Base-by-base conservation (phyloP, 2,329 filamentous ascomycete species). In the Exophiala xenobiotica region DNA sequence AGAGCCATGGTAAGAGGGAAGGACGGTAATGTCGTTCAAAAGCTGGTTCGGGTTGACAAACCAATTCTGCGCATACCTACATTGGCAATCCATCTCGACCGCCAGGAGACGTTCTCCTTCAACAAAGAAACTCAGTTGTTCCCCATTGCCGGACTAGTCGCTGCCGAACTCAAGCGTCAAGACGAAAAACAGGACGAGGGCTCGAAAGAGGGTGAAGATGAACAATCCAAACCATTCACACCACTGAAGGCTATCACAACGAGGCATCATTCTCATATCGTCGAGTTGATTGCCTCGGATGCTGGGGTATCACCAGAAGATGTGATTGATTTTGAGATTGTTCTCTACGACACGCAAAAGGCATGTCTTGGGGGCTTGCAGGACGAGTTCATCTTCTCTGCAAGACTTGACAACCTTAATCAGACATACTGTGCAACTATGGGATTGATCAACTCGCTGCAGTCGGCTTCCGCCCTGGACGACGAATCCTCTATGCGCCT, bases 51-150 rank as follows among this genome's bases (percentile, higher is more conserved):
- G 74, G 82, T 99, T 58, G 87, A 95, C 64, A 85, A 87, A 64
- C 93, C 93, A 12, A 87, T 99, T 62, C 79, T 97, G 60, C 83
- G 93, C 45, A 92, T 99, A 54, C 93, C 93, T 1, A 96, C 90
- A 3, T 77, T 99, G 58, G 93, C 93, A 26, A 95, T 97, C 60
- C 93, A 99, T 71, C 82, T 99, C 51, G 87, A 96, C 65, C 86
- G 92, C 49, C 84, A 88, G 63, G 80, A 87, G 63, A 88, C 79
- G 57, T 99, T 99, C 65, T 79, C 89, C 49, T 95, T 95, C 66
- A 99, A 97, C 78, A 97, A 96, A 76, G 93, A 99, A 76, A 90
- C 86, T 19, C 92, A 99, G 70, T 75, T 99, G 19, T 95, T 96
- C 65, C 93, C 93, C 4, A 96, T 99, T 65, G 85, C 87, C 18